Base-by-base conservation (phyloP, 1,284 basidiomycete genomes). In the Ganoderma meredithae region DNA sequence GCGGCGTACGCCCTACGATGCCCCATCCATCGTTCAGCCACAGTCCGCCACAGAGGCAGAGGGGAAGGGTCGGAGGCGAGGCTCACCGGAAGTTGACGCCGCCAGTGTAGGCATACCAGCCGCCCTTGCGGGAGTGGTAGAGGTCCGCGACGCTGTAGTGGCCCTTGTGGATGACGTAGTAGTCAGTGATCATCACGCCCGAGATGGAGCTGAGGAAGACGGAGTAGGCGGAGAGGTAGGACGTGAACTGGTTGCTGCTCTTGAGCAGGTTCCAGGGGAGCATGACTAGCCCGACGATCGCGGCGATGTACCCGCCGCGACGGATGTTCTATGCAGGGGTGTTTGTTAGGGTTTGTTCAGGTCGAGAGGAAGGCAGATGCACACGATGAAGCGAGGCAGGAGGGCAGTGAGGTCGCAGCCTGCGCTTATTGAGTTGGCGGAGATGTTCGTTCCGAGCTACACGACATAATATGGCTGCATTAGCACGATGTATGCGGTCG, bases 391-490 rank as follows among this genome's bases (percentile, higher is more conserved):
- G 39, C 91, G 89, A 66, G 95, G 93, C 73, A 89, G 83, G 43
- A 95, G 84, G 2, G 94, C 90, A 0, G 94, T 95, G 72, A 96
- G 81, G 80, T 96, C 95, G 75, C 93, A 94, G 7, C 95, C 94
- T 5, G 94, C 94, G 44, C 89, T 91, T 72, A 96, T 88, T 3
- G 91, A 92, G 82, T 96, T 96, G 62, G 95, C 94, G 13, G 92
- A 91, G 74, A 95, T 92, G 78, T 94, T 95, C 55, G 90, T 92
- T 36, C 90, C 90, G 47, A 69, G 66, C 71, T 71, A 31, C 7
- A n/a, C 0, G 10, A 17, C 15, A 22, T 49, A 6, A 39, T 8
- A 3, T 6, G 36, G 36, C 36, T 39, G 36, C 36, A 9, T 39
- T 39, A 39, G 36, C 8, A 39, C 36, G 36, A 39, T 39, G 10